Evolutionary conservation across 805 yeast species (phyloP), one percentile per base, ranked within the genome.

Genomic region (Hyphopichia homilentoma): DNA sequence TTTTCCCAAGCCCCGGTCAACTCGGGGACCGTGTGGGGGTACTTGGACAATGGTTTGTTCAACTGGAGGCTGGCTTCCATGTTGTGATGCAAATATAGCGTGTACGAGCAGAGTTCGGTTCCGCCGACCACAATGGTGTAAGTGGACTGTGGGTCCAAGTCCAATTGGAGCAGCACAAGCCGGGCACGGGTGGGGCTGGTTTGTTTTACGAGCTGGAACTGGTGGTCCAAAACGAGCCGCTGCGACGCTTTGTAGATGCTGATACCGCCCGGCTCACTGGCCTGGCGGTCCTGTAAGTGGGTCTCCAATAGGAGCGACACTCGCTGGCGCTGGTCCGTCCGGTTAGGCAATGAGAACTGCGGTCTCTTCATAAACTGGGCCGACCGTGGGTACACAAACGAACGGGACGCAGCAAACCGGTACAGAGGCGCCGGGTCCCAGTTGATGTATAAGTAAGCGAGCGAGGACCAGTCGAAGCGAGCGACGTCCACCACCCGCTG

Each of bases 381-480:
- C 39, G 36, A 4, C n/a, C n/a, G n/a, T n/a, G n/a, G n/a, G n/a
- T n/a, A n/a, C n/a, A n/a, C n/a, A n/a, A n/a, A n/a, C n/a, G n/a
- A n/a, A n/a, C n/a, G n/a, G n/a, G n/a, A n/a, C n/a, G n/a, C n/a
- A n/a, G n/a, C n/a, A n/a, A n/a, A n/a, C n/a, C n/a, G n/a, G n/a
- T n/a, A n/a, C n/a, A n/a, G n/a, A n/a, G n/a, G n/a, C n/a, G n/a
- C 18, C 0, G 77, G 70, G 36, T 76, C 65, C 90, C 94, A 83
- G 49, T 79, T 84, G 24, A 85, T 36, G 49, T 85, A 86, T 2
- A 84, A 38, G 48, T 77, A 84, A 16, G 57, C 54, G 38, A 65
- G 58, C 21, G 50, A 56, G 18, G 48, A 50, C 14, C 58, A 42
- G 16, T 53, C 53, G 6, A 46, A 32, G 15, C 35, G 32, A 17